Evolutionary conservation across 164 flowering plant species (phyloP).

Genomic region (Pachysandra terminalis): DNA sequence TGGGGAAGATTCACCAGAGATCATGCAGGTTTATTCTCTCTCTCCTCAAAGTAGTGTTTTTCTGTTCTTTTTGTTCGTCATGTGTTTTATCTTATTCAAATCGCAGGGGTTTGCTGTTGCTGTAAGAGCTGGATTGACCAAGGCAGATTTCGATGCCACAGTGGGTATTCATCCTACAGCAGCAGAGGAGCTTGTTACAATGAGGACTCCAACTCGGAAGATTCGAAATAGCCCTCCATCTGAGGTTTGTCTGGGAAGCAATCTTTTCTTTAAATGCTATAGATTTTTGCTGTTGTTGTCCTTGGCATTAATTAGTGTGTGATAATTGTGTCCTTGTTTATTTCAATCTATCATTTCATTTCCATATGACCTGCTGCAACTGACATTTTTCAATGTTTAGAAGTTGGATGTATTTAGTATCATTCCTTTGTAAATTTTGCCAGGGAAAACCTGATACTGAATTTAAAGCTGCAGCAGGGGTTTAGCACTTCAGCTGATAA

Average conservation of each 20-base stretch:
- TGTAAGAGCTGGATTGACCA: conserved; percentile 91
- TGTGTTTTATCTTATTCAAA: conserved; percentile 9
- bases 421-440: background rate
- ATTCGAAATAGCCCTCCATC: conserved; percentile 46
- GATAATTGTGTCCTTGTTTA: background rate
- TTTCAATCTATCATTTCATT: background rate
- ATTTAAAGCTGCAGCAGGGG: conserved; percentile 54
- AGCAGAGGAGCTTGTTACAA: conserved; percentile 89
- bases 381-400: too few relatives aligned
- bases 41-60: background rate
- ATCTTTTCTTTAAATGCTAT: background rate
- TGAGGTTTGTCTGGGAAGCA: conserved; percentile 50
- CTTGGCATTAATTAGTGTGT: too few relatives aligned
- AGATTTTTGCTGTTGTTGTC: too few relatives aligned
- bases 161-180: conserved; percentile 97
- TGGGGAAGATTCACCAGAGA: conserved; percentile 92
- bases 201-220: conserved; percentile 87
- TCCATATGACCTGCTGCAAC: background rate
- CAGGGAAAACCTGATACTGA: conserved; percentile 51
- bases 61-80: conserved; percentile 7
- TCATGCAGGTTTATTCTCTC: conserved; percentile 61
- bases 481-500: conserved; percentile 20
- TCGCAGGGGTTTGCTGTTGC: conserved; percentile 94
- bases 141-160: conserved; percentile 89
- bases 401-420: too few relatives aligned